These are phyloP conservation scores for Euphorbia schlechtendalii DNA, from an alignment of 441 rosid genomes.

Conservation along the genomic window DNA sequence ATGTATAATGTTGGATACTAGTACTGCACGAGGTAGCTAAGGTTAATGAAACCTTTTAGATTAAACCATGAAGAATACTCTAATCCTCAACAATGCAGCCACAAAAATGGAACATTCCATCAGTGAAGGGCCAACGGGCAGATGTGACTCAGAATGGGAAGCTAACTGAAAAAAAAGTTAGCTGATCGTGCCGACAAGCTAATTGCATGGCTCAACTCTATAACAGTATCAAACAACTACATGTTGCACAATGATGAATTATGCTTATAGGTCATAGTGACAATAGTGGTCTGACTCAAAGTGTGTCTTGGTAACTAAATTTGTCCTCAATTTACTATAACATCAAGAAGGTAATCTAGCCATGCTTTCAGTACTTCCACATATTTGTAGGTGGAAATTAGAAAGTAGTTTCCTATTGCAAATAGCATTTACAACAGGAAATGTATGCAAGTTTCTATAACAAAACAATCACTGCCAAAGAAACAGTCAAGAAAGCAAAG, in stretches of 20 bases:
- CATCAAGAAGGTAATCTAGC: not conserved
- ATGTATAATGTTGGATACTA: too few species aligned
- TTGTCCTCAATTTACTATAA: not conserved
- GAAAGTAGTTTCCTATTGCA: conserved; percentile 70
- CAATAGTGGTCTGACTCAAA: conserved; percentile 78
- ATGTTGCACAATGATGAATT: conserved; percentile 73
- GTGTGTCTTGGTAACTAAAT: conserved; percentile 68
- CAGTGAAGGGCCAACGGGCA: not conserved
- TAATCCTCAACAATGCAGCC: too few species aligned
- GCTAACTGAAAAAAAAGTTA: conserved; percentile 53
- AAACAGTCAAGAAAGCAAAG: not conserved
- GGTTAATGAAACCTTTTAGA: too few species aligned
- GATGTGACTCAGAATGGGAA: conserved; percentile 74
- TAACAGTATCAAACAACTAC: conserved; percentile 72
- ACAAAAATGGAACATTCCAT: too few species aligned
- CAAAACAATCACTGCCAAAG: not conserved
- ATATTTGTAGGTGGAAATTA: conserved; percentile 61
- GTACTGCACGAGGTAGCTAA: too few species aligned
- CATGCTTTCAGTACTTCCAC: conserved; percentile 1
- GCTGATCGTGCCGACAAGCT: conserved; percentile 68
- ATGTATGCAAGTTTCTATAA: conserved; percentile 46
- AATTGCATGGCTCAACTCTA: conserved; percentile 73
- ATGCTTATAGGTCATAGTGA: conserved; percentile 75
- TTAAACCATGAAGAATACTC: too few species aligned
- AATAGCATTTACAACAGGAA: conserved; percentile 88